phyloP scores from a whole-genome alignment of 257 asterid species.

The Paraleonurus japonicus region DNA sequence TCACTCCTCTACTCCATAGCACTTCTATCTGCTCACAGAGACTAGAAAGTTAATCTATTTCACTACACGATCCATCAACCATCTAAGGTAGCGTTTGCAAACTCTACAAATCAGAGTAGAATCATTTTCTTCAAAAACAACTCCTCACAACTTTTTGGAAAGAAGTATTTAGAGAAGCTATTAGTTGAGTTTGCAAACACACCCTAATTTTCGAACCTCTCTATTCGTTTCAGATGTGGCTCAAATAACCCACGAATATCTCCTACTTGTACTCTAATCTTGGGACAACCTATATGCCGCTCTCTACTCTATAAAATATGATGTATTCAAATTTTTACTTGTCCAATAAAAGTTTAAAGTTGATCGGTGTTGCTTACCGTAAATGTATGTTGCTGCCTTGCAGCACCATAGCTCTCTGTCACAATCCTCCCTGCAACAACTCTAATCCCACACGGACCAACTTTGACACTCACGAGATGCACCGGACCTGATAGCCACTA shows the following conservation, averaged over 20 bases:
- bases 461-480: slow-evolving; percentile 76
- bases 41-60: background rate
- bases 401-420: slow-evolving; percentile 92
- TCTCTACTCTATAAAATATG: background rate
- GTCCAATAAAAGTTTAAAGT: background rate
- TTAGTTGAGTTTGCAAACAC: no score
- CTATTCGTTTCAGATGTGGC: background rate
- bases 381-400: slow-evolving; percentile 93
- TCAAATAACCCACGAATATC: background rate
- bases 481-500: slow-evolving; percentile 53
- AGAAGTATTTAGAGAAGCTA: no score
- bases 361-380: slow-evolving; percentile 50
- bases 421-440: slow-evolving; percentile 76
- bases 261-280: background rate
- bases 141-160: no score
- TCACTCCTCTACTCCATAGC: slow-evolving; percentile 87
- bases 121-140: background rate
- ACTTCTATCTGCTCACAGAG: slow-evolving; percentile 69
- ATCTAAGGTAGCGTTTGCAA: no score
- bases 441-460: slow-evolving; percentile 72
- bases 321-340: background rate
- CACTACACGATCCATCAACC: background rate
- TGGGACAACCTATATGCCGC: background rate
- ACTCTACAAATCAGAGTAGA: no score
- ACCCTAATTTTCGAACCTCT: background rate